Conservation (phyloP, 441 rosid species). For the Flueggea neowawraea region DNA sequence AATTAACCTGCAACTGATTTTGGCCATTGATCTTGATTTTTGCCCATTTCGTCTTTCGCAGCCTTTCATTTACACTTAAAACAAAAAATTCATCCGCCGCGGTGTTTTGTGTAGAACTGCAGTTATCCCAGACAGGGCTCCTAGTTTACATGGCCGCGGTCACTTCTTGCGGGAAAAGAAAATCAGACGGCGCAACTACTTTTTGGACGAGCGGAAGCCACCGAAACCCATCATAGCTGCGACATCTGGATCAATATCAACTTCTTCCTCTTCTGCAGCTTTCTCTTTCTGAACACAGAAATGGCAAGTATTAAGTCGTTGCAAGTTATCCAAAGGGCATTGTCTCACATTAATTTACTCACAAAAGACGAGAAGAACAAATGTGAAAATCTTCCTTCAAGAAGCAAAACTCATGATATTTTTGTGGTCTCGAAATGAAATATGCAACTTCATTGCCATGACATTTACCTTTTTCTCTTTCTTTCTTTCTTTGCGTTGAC, state of each 20-base stretch:
- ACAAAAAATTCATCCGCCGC: too few species aligned
- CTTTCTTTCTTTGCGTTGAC: conserved; percentile 76
- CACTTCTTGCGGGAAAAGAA: too few species aligned
- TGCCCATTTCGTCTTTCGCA: too few species aligned
- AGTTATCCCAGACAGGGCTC: too few species aligned
- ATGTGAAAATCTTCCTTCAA: too few species aligned
- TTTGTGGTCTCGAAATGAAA: background rate
- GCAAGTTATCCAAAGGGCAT: background rate
- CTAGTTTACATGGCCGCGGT: too few species aligned
- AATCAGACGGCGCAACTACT: conserved; percentile 18
- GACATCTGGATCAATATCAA: conserved; percentile 80
- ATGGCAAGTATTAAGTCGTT: background rate
- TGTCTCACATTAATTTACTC: background rate
- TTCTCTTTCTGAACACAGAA: conserved; percentile 69
- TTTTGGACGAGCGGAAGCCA: conserved; percentile 84
- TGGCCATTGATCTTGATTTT: too few species aligned
- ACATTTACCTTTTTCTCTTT: conserved; percentile 87
- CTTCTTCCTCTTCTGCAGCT: conserved; percentile 75
- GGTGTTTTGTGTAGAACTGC: too few species aligned
- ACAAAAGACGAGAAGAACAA: background rate
- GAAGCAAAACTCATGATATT: background rate
- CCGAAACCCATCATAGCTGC: conserved; percentile 99
- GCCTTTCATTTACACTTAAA: too few species aligned
- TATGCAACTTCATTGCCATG: background rate
- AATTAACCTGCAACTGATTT: too few species aligned